Evolutionary conservation across 805 yeast genomes (phyloP), one percentile per base, ranked within the genome.

Genomic region (Priceomyces fermenticarens): DNA sequence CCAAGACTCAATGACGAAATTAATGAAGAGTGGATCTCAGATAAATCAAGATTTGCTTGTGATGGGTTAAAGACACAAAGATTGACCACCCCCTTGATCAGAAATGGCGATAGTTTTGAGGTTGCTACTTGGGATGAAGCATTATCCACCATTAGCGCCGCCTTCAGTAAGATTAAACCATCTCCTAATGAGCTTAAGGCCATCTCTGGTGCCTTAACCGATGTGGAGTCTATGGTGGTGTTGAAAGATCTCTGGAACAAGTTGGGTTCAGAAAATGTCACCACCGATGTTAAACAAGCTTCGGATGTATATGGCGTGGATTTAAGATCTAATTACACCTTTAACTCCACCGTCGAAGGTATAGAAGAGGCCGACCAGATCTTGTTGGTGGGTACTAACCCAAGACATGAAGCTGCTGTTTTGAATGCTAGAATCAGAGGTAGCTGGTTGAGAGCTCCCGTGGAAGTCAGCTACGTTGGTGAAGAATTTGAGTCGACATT

Each of bases 21-120:
- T 55, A 87, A 87, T 61, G 93, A 88, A 66, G 96, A 88, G 68
- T 87, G 96, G 96, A 83, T 87, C 54, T 80, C 88, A 35, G 96
- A 87, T 70, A 87, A 88, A 69, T 75, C 95, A 11, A 77, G 96
- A 55, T 87, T 83, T 58, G 89, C 95, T 26, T 80, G 80, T 54
- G 96, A 87, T 60, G 96, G 93, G 30, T 76, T 88, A 58, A 83
- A 82, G 69, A 84, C 88, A 43, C 96, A 87, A 72, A 78, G 96
- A 57, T 75, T 87, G 53, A 87, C 95, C 26, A 79, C 81, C 39
- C 96, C 96, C 13, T 73, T 87, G 58, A 72, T 87, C 54, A 81
- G 81, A 67, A 73, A 70, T 46, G 89, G 87, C 52, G 80, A 79
- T 60, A 66, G 69, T 41, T 88, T 87, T 61, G 80, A 78, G 54